A percentile compares a stretch with the other conserved stretches of the same genome.
phyloP scores from a whole-genome alignment of 345 rosid species.

The Acer saccharum region DNA sequence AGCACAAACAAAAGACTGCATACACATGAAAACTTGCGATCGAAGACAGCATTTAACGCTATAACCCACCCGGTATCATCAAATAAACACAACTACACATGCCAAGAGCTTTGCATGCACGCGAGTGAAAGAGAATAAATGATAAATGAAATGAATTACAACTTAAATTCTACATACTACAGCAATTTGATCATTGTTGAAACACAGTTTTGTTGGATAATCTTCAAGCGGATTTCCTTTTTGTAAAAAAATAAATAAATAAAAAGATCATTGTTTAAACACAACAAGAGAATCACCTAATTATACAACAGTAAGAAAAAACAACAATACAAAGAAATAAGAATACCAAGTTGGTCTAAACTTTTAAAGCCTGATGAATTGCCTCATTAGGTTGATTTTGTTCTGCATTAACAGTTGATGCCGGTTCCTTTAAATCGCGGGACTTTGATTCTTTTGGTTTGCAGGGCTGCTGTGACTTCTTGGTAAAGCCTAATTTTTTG shows the following conservation, averaged over 20 bases:
- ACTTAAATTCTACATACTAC: not conserved
- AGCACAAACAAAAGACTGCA: not conserved
- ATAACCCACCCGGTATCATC: not conserved
- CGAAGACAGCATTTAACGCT: not conserved
- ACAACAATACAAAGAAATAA: not conserved
- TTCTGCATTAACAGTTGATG: constrained; percentile 19
- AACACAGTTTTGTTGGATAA: not conserved
- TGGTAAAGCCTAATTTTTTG: constrained; percentile 50
- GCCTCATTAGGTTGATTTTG: constrained; percentile 29
- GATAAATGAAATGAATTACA: not conserved
- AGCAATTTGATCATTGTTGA: constrained; percentile 7
- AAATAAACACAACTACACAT: not conserved
- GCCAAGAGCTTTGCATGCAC: too few species aligned
- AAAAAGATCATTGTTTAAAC: constrained; percentile 4
- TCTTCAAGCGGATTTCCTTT: too few species aligned
- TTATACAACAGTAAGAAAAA: not conserved
- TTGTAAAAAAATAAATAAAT: too few species aligned
- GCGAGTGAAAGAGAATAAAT: not conserved
- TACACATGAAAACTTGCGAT: not conserved
- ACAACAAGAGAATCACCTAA: constrained; percentile 14
- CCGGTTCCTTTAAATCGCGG: constrained; percentile 29
- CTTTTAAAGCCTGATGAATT: constrained; percentile 19
- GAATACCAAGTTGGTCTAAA: not conserved
- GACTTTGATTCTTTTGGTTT: constrained; percentile 43
- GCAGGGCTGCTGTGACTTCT: constrained; percentile 52